phyloP scores from a whole-genome alignment of 2,329 filamentous ascomycete genomes.

The Aspergillus terreus region DNA sequence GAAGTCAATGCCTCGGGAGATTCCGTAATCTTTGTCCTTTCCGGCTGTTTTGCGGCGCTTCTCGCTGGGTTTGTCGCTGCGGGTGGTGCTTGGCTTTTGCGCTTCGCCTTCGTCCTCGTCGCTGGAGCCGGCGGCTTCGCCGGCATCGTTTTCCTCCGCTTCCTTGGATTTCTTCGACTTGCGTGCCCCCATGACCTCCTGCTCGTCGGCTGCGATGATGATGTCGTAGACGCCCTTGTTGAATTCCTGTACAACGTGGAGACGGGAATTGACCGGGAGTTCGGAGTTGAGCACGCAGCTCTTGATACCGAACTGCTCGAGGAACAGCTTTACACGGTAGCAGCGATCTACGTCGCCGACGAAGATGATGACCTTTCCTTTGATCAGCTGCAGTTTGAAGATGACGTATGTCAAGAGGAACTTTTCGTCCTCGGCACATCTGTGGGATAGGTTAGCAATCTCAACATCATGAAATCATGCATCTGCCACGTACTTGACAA shows the following conservation, averaged over 20 bases:
- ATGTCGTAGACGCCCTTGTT: constrained; percentile 97
- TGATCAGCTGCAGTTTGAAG: constrained; percentile 90
- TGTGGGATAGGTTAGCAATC: constrained; percentile 25
- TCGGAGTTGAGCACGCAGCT: constrained; percentile 94
- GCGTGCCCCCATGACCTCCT: constrained; percentile 67
- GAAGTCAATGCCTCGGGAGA: constrained; percentile 96
- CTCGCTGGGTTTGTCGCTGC: constrained; percentile 52
- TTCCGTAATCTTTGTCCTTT: constrained; percentile 83
- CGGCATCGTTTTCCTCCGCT: constrained; percentile 20
- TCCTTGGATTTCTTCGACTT: constrained; percentile 32
- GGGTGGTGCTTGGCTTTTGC: constrained; percentile 19
- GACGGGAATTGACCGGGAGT: constrained; percentile 83
- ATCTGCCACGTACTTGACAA: constrained; percentile 61
- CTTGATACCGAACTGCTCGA: constrained; percentile 95
- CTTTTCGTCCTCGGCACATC: constrained; percentile 94
- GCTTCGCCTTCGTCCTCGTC: constrained; percentile 37
- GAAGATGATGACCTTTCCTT: constrained; percentile 83
- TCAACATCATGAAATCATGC: neutral
- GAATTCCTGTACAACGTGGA: constrained; percentile 96
- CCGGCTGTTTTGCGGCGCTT: constrained; percentile 63
- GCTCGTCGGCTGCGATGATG: constrained; percentile 92
- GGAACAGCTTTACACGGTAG: constrained; percentile 88
- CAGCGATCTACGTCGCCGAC: constrained; percentile 84
- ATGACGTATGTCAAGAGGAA: constrained; percentile 90
- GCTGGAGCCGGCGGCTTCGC: constrained; percentile 31